phyloP scores from a whole-genome alignment of 306 rosid species.

The Cyamopsis tetragonoloba region DNA sequence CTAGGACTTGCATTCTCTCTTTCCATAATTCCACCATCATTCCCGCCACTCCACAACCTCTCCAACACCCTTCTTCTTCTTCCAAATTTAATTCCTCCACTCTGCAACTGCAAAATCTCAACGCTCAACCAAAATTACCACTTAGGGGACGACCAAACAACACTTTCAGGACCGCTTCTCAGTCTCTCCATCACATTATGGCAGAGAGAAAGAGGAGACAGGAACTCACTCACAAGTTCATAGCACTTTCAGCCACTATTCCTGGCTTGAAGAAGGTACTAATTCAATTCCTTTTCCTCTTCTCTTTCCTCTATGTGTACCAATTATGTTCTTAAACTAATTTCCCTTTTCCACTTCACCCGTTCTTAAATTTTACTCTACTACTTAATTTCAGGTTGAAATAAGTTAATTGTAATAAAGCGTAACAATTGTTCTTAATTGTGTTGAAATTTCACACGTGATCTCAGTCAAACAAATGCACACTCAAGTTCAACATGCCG shows the following conservation, averaged over 20 bases:
- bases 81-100: background rate
- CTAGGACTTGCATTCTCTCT: slow-evolving; percentile 8
- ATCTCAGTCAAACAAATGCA: too few relatives aligned
- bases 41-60: background rate
- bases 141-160: background rate
- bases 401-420: too few relatives aligned
- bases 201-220: slow-evolving; percentile 37
- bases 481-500: too few relatives aligned
- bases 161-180: slow-evolving; percentile 14
- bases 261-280: slow-evolving; percentile 39
- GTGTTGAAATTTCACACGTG: too few relatives aligned
- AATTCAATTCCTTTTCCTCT: background rate
- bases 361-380: too few relatives aligned
- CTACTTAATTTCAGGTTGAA: too few relatives aligned
- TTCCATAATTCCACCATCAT: slow-evolving; percentile 26
- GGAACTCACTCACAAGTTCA: slow-evolving; percentile 21
- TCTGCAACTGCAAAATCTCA: background rate
- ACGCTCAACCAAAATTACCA: background rate
- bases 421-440: too few relatives aligned
- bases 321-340: too few relatives aligned
- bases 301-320: background rate
- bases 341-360: too few relatives aligned
- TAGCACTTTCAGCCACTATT: slow-evolving; percentile 35
- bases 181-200: slow-evolving; percentile 18
- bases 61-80: background rate